These are phyloP conservation scores for Flueggea neowawraea DNA, from an alignment of 441 rosid species.

Conservation along the genomic window DNA sequence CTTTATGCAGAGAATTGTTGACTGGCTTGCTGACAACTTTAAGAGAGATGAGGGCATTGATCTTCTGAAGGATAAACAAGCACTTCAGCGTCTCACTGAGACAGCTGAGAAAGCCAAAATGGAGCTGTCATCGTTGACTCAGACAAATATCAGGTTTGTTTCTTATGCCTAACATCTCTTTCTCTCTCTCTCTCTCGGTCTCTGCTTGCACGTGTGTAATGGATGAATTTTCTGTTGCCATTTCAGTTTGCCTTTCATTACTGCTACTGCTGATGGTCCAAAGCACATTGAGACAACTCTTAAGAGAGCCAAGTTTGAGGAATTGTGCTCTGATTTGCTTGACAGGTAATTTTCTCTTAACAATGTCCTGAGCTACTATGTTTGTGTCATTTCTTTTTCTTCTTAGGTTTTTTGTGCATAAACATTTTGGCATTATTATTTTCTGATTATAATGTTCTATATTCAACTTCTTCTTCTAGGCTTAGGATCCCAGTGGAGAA, in stretches of 20 bases:
- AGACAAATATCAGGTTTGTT: constrained; percentile 61
- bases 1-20: constrained; percentile 72
- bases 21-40: constrained; percentile 78
- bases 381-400: too few relatives aligned
- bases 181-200: not conserved
- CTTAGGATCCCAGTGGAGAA: constrained; percentile 83
- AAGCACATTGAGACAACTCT: constrained; percentile 94
- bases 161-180: too few relatives aligned
- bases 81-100: constrained; percentile 92
- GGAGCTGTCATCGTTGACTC: constrained; percentile 91
- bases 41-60: constrained; percentile 92
- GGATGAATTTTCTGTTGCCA: constrained; percentile 2
- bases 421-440: too few relatives aligned
- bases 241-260: constrained; percentile 89
- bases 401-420: too few relatives aligned
- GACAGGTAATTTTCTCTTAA: constrained; percentile 49
- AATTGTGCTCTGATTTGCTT: constrained; percentile 79
- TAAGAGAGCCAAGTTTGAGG: constrained; percentile 89
- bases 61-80: constrained; percentile 95
- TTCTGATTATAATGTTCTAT: not conserved
- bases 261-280: constrained; percentile 95
- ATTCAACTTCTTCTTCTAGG: constrained; percentile 27
- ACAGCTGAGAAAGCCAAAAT: constrained; percentile 98
- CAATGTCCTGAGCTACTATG: too few relatives aligned
- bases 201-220: not conserved